These are phyloP conservation scores for Macadamia tetraphylla DNA, from an alignment of 164 flowering plant species.

Conservation along the genomic window DNA sequence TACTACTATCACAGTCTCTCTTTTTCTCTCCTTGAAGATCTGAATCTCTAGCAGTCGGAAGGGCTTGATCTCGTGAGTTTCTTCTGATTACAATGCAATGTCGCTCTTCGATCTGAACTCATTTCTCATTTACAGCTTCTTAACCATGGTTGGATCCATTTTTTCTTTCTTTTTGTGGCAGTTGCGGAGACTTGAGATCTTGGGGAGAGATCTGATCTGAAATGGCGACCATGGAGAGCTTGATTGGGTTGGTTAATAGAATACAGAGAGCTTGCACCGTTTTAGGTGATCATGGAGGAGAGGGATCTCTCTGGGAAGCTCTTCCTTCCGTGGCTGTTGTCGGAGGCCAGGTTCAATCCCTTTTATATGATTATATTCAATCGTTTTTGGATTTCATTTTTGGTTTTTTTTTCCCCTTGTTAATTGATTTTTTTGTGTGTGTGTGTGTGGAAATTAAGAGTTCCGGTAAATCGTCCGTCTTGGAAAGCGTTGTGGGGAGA, in stretches of 20 bases:
- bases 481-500: conserved; percentile 95
- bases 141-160: neutral
- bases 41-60: neutral
- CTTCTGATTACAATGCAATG: neutral
- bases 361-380: neutral
- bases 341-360: conserved; percentile 74
- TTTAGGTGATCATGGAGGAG: conserved; percentile 95
- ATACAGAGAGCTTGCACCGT: conserved; percentile 97
- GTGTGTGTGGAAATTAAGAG: conserved; percentile 45
- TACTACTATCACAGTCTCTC: too few species aligned
- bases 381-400: conserved; percentile 9
- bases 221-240: conserved; percentile 93
- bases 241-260: conserved; percentile 89
- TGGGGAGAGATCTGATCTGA: conserved; percentile 9
- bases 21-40: too few species aligned
- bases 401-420: too few species aligned
- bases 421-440: too few species aligned
- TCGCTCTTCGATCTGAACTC: neutral
- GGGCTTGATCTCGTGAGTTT: neutral
- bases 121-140: neutral
- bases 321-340: conserved; percentile 98
- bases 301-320: conserved; percentile 99
- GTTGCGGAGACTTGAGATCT: conserved; percentile 7
- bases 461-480: conserved; percentile 95
- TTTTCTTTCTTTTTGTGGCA: neutral